Evolutionary conservation across 225 moss, liverwort and hornwort species (phyloP).

Genomic region (Thuidium tamariscinum): DNA sequence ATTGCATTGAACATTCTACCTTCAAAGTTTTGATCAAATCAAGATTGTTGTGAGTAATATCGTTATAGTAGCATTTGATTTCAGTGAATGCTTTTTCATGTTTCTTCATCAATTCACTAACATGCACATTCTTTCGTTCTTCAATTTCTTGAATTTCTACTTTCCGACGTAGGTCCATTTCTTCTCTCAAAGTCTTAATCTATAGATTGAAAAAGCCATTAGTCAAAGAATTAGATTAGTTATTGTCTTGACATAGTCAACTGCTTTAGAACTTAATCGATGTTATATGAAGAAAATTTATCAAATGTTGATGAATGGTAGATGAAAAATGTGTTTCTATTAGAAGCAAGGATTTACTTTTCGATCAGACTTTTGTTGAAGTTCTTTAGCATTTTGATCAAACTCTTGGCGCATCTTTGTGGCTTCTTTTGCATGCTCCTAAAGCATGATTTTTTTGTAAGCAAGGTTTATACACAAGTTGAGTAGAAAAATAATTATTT

Average conservation of each 20-base stretch:
- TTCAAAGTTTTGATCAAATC: constrained; percentile 86
- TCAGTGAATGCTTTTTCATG: constrained; percentile 89
- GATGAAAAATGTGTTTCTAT: background rate
- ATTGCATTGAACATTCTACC: background rate
- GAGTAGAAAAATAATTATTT: background rate
- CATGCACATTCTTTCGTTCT: constrained; percentile 76
- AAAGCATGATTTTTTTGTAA: background rate
- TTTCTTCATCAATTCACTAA: constrained; percentile 70
- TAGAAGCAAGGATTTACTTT: constrained; percentile 9
- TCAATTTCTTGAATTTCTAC: constrained; percentile 87
- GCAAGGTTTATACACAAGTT: background rate
- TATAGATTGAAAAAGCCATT: background rate
- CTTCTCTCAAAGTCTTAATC: constrained; percentile 66
- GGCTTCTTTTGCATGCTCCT: constrained; percentile 88
- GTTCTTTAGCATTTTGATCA: constrained; percentile 68
- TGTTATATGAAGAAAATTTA: background rate
- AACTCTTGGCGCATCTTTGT: constrained; percentile 92
- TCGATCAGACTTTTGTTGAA: constrained; percentile 60
- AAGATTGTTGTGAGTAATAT: constrained; percentile 89
- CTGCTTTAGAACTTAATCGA: background rate
- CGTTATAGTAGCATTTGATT: constrained; percentile 97
- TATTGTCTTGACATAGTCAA: background rate
- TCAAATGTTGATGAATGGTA: background rate
- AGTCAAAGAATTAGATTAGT: background rate
- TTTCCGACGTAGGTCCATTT: constrained; percentile 64